phyloP scores from a whole-genome alignment of 805 yeast genomes.

The Metschnikowia dekortorum region DNA sequence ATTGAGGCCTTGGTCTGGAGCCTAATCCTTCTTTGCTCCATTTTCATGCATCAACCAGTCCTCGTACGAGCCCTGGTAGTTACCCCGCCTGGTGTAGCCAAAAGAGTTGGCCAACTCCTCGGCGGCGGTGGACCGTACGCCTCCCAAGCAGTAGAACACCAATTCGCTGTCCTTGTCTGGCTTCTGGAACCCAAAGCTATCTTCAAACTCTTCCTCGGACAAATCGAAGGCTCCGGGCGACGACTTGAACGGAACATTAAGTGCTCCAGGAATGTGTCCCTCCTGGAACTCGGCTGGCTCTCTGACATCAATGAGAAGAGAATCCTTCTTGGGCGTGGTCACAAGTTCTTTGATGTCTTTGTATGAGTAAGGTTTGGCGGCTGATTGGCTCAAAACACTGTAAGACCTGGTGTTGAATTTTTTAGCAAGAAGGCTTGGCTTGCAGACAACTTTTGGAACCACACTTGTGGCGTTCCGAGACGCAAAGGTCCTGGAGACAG shows the following conservation, averaged over 20 bases:
- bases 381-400: conserved; percentile 35
- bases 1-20: background rate
- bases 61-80: conserved; percentile 80
- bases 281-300: conserved; percentile 76
- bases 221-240: conserved; percentile 90
- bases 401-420: conserved; percentile 15
- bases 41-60: conserved; percentile 65
- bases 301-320: conserved; percentile 80
- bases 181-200: conserved; percentile 75
- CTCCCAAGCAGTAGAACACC: conserved; percentile 88
- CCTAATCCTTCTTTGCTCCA: conserved; percentile 10
- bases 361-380: conserved; percentile 50
- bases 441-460: conserved; percentile 4
- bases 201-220: conserved; percentile 71
- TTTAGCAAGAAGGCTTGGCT: conserved; percentile 2
- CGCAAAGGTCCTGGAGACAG: background rate
- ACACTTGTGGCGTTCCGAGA: conserved; percentile 1
- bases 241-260: conserved; percentile 85
- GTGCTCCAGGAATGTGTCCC: conserved; percentile 79
- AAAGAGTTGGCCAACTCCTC: conserved; percentile 88
- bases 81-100: conserved; percentile 81
- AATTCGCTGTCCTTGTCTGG: conserved; percentile 69
- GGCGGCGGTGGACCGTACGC: conserved; percentile 85
- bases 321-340: conserved; percentile 39
- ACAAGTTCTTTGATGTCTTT: conserved; percentile 46